phyloP scores from a whole-genome alignment of 1,139 yeast species.

The Suhomyces coccinellae region DNA sequence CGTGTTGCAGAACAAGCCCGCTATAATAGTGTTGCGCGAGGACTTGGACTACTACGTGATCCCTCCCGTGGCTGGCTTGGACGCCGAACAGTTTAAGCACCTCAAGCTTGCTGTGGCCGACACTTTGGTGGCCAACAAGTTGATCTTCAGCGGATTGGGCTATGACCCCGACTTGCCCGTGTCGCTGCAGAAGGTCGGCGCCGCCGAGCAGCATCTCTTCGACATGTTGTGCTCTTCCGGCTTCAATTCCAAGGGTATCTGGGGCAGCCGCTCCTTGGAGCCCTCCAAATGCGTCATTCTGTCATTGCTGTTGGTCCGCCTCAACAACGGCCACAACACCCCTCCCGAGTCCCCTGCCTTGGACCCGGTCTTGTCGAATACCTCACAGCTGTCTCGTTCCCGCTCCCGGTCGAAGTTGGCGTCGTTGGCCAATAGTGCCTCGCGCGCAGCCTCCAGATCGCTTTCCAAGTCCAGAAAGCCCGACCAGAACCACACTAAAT shows the following conservation, averaged over 20 bases:
- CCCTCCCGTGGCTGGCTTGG: conserved; percentile 62
- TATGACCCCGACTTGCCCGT: conserved; percentile 32
- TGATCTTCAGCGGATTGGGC: conserved; percentile 75
- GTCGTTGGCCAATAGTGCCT: conserved; percentile 42
- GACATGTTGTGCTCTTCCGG: conserved; percentile 97
- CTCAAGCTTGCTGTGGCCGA: conserved; percentile 68
- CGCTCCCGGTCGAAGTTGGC: conserved; percentile 49
- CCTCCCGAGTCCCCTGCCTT: conserved; percentile 50
- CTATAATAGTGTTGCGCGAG: conserved; percentile 88
- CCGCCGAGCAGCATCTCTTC: conserved; percentile 92
- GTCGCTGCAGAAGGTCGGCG: conserved; percentile 59
- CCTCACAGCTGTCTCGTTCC: conserved; percentile 40
- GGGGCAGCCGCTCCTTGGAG: conserved; percentile 90
- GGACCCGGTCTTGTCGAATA: conserved; percentile 39
- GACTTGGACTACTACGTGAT: conserved; percentile 92
- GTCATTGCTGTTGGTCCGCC: conserved; percentile 77
- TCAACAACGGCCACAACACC: conserved; percentile 35
- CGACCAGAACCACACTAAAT: conserved; percentile 57
- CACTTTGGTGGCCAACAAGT: conserved; percentile 51
- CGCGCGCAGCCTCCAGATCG: conserved; percentile 56
- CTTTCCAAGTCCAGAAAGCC: conserved; percentile 44
- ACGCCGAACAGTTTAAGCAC: conserved; percentile 54
- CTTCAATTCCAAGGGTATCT: conserved; percentile 60
- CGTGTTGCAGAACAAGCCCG: conserved; percentile 77
- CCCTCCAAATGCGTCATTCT: conserved; percentile 84